Evolutionary conservation across 1,284 basidiomycete species (phyloP), one percentile per base, ranked within the genome.

Genomic region (Butyriboletus appendiculatus): DNA sequence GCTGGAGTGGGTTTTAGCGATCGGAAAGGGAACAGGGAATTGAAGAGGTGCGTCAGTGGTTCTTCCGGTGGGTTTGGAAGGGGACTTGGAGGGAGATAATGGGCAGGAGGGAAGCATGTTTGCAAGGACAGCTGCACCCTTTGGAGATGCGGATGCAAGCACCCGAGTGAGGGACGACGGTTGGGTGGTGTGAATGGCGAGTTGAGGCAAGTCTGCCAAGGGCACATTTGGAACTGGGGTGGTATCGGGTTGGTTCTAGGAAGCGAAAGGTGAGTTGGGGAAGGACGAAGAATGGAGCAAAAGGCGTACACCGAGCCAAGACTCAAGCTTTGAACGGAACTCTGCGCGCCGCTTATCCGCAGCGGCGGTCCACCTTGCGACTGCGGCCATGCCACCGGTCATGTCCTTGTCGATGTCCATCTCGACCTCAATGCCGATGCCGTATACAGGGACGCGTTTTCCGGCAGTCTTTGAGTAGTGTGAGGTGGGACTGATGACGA

Each of bases 371-470:
- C 90, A 92, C 54, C 88, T 81, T 49, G 90, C 90, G 45, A 92
- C 87, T 32, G 90, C 87, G 48, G 88, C 88, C 84, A 92, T 92
- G 8, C 90, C 90, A 45, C 81, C 84, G 18, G 75, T 75, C 85
- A 88, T 85, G 57, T 81, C 84, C 70, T 87, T 88, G 70, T 90
- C 87, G 50, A 90, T 81, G 62, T 91, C 82, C 75, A 90, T 87
- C 63, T 92, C 88, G 30, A 92, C 88, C 69, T 92, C 88, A 50
- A 92, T 89, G 3, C 90, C 90, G 57, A 92, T 80, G 14, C 90
- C 90, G 67, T 92, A 92, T 0, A 81, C 90, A 32, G 88, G 84
- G 14, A 90, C 74, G 35, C 90, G 82, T 60, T 83, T 85, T 15
- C 81, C 80, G n/a, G 79, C 78, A 4, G 72, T 61, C 62, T 86